Evolutionary conservation across 2,329 filamentous ascomycete genomes (phyloP).

Genomic region (Daldinia eschscholtzii): DNA sequence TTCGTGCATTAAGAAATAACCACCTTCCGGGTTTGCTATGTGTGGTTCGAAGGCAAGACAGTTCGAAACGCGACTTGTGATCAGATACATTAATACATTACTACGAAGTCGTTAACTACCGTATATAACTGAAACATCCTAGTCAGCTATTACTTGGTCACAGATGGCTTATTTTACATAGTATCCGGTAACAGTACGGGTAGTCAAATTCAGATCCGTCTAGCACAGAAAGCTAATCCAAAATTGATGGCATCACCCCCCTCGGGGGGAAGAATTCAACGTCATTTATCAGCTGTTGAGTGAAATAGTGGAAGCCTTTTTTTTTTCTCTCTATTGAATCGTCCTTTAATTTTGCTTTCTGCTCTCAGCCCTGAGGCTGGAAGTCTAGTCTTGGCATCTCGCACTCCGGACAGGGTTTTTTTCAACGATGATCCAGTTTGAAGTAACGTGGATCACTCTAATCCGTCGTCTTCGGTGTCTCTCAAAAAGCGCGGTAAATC

Average conservation of each 20-base stretch:
- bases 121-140: constrained; percentile 4
- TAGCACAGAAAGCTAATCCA: constrained; percentile 7
- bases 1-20: constrained; percentile 10
- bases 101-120: neutral
- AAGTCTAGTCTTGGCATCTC: constrained; percentile 30
- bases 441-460: constrained; percentile 23
- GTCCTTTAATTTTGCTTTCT: constrained; percentile 4
- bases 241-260: constrained; percentile 8
- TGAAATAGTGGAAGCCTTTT: constrained; percentile 7
- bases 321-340: neutral
- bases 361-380: constrained; percentile 26
- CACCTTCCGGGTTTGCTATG: constrained; percentile 16
- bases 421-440: constrained; percentile 12
- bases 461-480: constrained; percentile 24
- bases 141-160: constrained; percentile 1
- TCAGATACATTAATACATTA: constrained; percentile 12
- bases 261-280: neutral
- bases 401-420: constrained; percentile 21
- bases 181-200: constrained; percentile 4
- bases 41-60: constrained; percentile 28
- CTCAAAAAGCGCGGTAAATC: constrained; percentile 32
- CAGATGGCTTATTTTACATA: constrained; percentile 4
- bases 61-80: constrained; percentile 24
- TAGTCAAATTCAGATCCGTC: constrained; percentile 2
- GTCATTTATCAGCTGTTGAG: constrained; percentile 15